Percentiles rank a stretch among this genome's conserved stretches.
phyloP scores from a whole-genome alignment of 345 rosid genomes.

The Psidium friedrichsthalianum region DNA sequence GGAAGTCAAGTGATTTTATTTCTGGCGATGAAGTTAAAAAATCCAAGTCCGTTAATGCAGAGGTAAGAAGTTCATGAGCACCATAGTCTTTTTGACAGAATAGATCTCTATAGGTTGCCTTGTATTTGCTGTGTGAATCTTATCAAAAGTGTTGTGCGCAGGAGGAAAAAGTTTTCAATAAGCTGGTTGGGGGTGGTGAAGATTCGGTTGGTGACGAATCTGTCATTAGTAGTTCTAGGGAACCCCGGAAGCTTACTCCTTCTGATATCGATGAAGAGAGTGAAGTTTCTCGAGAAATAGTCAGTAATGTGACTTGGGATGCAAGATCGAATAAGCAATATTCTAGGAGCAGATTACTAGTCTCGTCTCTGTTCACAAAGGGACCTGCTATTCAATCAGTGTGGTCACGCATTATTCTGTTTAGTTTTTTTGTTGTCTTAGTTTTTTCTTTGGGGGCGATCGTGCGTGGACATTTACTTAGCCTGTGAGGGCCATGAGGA shows the following conservation, averaged over 20 bases:
- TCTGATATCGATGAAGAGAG: neutral
- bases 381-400: neutral
- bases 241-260: neutral
- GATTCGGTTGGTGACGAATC: neutral
- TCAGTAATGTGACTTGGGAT: neutral
- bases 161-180: neutral
- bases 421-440: neutral
- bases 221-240: neutral
- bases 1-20: neutral
- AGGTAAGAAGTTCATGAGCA: slow-evolving; percentile 2
- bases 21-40: slow-evolving; percentile 12
- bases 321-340: neutral
- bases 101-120: neutral
- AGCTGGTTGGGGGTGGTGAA: neutral
- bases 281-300: slow-evolving; percentile 3
- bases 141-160: neutral
- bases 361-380: neutral
- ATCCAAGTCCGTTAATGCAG: neutral
- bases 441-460: slow-evolving; percentile 3
- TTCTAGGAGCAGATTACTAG: neutral
- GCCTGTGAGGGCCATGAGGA: neutral
- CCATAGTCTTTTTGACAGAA: neutral
- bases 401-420: neutral
- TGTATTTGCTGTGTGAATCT: neutral
- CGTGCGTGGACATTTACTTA: neutral